phyloP scores from a whole-genome alignment of 345 rosid genomes.

The Lenwebbia sp. region DNA sequence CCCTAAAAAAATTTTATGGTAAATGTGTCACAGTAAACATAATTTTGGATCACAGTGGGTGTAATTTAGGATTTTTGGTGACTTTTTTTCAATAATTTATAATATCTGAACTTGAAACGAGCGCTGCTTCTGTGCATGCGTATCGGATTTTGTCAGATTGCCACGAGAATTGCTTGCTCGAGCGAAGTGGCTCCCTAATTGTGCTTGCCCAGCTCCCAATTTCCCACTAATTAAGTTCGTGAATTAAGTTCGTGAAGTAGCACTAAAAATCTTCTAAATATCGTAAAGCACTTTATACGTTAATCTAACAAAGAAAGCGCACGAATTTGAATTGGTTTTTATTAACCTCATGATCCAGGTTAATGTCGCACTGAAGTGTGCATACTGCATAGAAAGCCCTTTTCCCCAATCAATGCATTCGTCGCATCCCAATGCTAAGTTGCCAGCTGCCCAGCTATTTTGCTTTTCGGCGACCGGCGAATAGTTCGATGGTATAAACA shows the following conservation, averaged over 20 bases:
- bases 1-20: too few species aligned
- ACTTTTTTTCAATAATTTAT: not conserved
- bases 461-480: not conserved
- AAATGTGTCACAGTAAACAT: too few species aligned
- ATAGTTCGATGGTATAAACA: not conserved
- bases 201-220: not conserved
- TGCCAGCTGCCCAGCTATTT: not conserved
- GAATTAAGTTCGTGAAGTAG: not conserved
- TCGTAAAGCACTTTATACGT: not conserved
- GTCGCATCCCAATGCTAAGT: not conserved
- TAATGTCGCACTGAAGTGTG: not conserved
- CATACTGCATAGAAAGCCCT: not conserved
- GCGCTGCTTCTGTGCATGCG: not conserved
- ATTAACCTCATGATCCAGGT: not conserved
- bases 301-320: not conserved
- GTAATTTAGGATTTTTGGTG: too few species aligned
- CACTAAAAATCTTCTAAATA: not conserved
- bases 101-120: not conserved
- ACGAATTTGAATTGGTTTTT: not conserved
- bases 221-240: not conserved
- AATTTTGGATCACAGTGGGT: too few species aligned
- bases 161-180: not conserved
- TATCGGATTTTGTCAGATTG: not conserved
- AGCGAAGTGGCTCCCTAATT: not conserved
- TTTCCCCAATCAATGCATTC: not conserved